Evolutionary conservation across 2,329 filamentous ascomycete species (phyloP).

Genomic region (Ophiocordyceps polyrhachis-furcata): DNA sequence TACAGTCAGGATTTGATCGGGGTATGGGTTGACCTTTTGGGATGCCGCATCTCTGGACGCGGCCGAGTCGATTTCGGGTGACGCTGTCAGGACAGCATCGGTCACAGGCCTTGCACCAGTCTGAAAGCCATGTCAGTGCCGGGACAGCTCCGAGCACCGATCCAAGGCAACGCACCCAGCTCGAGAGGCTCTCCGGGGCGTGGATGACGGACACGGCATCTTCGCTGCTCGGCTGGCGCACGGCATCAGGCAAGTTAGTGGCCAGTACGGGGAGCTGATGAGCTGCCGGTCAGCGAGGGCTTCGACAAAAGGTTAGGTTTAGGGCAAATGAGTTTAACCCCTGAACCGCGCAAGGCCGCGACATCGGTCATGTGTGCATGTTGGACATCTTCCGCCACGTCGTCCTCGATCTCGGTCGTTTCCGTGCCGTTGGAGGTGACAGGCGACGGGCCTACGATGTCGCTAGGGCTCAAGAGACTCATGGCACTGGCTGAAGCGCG

Average conservation of each 20-base stretch:
- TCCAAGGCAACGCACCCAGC: conserved; percentile 41
- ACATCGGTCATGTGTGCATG: conserved; percentile 7
- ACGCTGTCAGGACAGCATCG: conserved; percentile 10
- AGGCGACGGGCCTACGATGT: conserved; percentile 62
- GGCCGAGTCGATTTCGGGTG: conserved; percentile 6
- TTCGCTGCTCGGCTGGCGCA: conserved; percentile 45
- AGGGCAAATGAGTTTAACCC: conserved; percentile 9
- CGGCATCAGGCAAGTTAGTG: conserved; percentile 36
- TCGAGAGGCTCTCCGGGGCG: conserved; percentile 64
- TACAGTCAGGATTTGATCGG: too few relatives aligned
- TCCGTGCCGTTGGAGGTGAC: conserved; percentile 74
- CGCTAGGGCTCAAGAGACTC: conserved; percentile 42
- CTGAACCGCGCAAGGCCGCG: conserved; percentile 9
- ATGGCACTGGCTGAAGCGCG: conserved; percentile 31
- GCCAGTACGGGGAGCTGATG: conserved; percentile 31
- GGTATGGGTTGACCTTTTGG: conserved; percentile 7
- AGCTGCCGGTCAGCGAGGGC: conserved; percentile 17
- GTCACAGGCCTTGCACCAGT: conserved; percentile 24
- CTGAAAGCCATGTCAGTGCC: conserved; percentile 11
- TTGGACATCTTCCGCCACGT: conserved; percentile 42
- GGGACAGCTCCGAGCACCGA: not conserved
- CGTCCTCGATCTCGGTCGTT: conserved; percentile 70
- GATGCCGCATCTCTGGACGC: conserved; percentile 5
- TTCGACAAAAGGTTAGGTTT: not conserved
- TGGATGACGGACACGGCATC: conserved; percentile 84